Conservation (phyloP, 2,329 filamentous ascomycete genomes). For the Calonectria henricotiae region DNA sequence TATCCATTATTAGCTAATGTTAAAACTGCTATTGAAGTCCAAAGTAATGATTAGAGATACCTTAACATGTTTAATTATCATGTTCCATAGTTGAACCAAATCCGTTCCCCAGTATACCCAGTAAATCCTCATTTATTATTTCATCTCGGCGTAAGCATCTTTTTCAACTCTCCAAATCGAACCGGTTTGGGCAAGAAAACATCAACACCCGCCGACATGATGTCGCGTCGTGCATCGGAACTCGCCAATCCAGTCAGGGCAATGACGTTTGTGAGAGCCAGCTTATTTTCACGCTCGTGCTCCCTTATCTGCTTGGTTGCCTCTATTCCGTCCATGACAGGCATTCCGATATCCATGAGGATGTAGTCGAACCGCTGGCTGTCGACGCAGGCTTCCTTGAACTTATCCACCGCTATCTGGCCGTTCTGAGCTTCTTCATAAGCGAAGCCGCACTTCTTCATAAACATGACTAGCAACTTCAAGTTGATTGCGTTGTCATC, state of each 20-base stretch:
- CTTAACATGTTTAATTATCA: too few relatives aligned
- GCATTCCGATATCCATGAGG: conserved; percentile 71
- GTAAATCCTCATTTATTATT: background rate
- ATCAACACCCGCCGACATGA: conserved; percentile 66
- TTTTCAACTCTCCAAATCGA: conserved; percentile 61
- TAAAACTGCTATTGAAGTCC: too few relatives aligned
- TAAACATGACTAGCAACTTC: conserved; percentile 61
- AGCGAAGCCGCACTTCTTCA: conserved; percentile 61
- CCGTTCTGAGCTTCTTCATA: conserved; percentile 65
- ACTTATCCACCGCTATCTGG: conserved; percentile 64
- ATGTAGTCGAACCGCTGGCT: conserved; percentile 56
- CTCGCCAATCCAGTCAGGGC: conserved; percentile 70
- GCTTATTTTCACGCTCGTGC: conserved; percentile 62
- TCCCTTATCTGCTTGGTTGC: conserved; percentile 67
- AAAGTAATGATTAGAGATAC: too few relatives aligned
- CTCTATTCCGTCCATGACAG: conserved; percentile 68
- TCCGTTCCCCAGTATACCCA: too few relatives aligned
- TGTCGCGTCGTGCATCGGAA: conserved; percentile 65
- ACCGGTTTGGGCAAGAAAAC: conserved; percentile 70
- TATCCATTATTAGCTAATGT: too few relatives aligned
- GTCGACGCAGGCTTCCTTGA: conserved; percentile 53
- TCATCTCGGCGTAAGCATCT: conserved; percentile 49
- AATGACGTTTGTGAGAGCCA: conserved; percentile 65
- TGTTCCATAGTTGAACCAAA: too few relatives aligned
- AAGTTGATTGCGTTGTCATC: conserved; percentile 65